A percentile compares a stretch with the other conserved stretches of the same genome.
These are phyloP conservation scores for Laburnicola sp. DNA, from an alignment of 2,329 filamentous ascomycete species.

Conservation along the genomic window DNA sequence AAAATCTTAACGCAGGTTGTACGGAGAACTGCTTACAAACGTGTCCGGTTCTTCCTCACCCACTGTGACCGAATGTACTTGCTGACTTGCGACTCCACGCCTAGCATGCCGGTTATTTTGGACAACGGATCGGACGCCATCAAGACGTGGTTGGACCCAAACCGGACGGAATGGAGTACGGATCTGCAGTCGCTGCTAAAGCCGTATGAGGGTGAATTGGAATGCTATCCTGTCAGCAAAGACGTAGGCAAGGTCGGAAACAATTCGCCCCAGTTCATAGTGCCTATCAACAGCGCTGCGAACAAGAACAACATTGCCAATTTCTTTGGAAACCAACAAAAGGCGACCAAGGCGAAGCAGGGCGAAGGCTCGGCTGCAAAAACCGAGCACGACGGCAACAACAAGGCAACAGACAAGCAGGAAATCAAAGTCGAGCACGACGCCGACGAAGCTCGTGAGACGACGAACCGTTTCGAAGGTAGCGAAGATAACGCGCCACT, in stretches of 20 bases:
- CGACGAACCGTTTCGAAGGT: slow-evolving; percentile 48
- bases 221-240: slow-evolving; percentile 82
- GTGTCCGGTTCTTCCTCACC: too few species aligned
- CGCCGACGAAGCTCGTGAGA: slow-evolving; percentile 47
- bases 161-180: slow-evolving; percentile 69
- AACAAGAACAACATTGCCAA: slow-evolving; percentile 95
- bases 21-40: too few species aligned
- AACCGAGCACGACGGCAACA: slow-evolving; percentile 31
- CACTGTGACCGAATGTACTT: not conserved
- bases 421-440: slow-evolving; percentile 45
- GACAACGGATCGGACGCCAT: slow-evolving; percentile 73
- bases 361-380: slow-evolving; percentile 20
- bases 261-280: slow-evolving; percentile 78
- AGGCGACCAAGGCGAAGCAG: slow-evolving; percentile 30
- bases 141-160: slow-evolving; percentile 77
- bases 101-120: slow-evolving; percentile 83
- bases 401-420: too few species aligned
- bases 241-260: slow-evolving; percentile 95
- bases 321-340: slow-evolving; percentile 72
- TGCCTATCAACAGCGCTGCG: slow-evolving; percentile 79
- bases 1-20: too few species aligned
- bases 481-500: slow-evolving; percentile 58
- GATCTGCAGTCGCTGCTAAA: slow-evolving; percentile 79
- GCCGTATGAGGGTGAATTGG: slow-evolving; percentile 76
- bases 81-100: not conserved